These are phyloP conservation scores for Boletus tylopilopsis DNA, from an alignment of 768 basidiomycete species.

Conservation along the genomic window DNA sequence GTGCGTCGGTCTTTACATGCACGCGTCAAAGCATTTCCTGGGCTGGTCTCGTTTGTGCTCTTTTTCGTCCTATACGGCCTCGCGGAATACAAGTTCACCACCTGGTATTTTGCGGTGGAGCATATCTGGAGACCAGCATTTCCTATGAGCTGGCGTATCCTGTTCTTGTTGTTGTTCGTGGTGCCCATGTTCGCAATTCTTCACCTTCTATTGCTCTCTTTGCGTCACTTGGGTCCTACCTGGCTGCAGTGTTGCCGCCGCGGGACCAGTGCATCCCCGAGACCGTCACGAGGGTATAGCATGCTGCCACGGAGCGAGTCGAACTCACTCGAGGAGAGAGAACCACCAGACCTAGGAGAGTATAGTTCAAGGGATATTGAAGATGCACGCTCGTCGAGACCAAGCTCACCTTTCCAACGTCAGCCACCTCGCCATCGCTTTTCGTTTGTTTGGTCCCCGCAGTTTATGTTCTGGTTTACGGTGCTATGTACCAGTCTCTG, in stretches of 20 bases:
- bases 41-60: not conserved
- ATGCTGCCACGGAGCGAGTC: slow-evolving; percentile 9
- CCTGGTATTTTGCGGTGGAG: slow-evolving; percentile 2
- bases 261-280: too few species aligned
- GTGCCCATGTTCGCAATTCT: slow-evolving; percentile 11
- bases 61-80: slow-evolving; percentile 6
- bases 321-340: slow-evolving; percentile 2
- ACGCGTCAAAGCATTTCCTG: not conserved
- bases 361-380: not conserved
- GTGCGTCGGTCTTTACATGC: too few species aligned
- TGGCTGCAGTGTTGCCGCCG: too few species aligned
- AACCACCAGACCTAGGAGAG: not conserved
- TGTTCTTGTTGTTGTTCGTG: slow-evolving; percentile 11
- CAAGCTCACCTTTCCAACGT: not conserved
- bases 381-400: not conserved
- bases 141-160: slow-evolving; percentile 17
- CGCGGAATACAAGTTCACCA: slow-evolving; percentile 8
- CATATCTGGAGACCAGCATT: slow-evolving; percentile 18
- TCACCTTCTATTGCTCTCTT: slow-evolving; percentile 6
- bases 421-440: not conserved
- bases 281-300: slow-evolving; percentile 4
- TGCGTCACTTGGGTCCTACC: not conserved
- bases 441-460: not conserved
- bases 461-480: slow-evolving; percentile 6
- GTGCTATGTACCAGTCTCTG: not conserved